Evolutionary conservation across 1,139 yeast species (phyloP), one percentile per base, ranked within the genome.

Genomic region (Kluyveromyces marxianus): DNA sequence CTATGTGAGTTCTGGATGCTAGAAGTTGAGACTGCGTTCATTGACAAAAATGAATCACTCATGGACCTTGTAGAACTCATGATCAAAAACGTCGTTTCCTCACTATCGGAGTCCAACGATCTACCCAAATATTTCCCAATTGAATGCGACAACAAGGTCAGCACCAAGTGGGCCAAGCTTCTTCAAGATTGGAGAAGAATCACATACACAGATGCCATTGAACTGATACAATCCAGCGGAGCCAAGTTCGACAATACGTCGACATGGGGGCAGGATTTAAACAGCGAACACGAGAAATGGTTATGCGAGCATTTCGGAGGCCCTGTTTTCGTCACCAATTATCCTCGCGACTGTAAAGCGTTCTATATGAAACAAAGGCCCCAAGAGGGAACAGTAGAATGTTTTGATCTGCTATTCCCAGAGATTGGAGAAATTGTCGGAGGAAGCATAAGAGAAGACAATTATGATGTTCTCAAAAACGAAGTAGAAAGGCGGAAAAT

Each of bases 1-100:
- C 68, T 94, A 51, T 78, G 94, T 51, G 99, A 94, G 63, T 94
- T 94, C 65, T 92, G 97, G 97, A 90, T 94, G 97, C 68, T 92
- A 3, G 99, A 94, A 65, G 95, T 90, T 0, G 99, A 94, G 60
- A 64, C 89, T 30, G 80, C 89, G 10, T 85, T 85, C 62, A 68
- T 84, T 2, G 72, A 75, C 7, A 64, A 69, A 10, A 72, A 89
- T 5, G 59, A 63, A 2, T 84, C 83, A 51, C 67, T 94, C 46
- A 81, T 92, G 10, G 59, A 59, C 2, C 76, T 88, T 46, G 78
- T 84, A 1, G 95, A 89, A 63, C 58, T 62, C 2, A 81, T 90
- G 90, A 71, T 88, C 42, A 75, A 80, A 47, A 69, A 81, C 5
- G 51, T 74, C 53, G 50, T 65, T 24, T 65, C 55, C 52, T 75